phyloP scores from a whole-genome alignment of 1,284 basidiomycete species.

The Filobasidium uniguttulatum region DNA sequence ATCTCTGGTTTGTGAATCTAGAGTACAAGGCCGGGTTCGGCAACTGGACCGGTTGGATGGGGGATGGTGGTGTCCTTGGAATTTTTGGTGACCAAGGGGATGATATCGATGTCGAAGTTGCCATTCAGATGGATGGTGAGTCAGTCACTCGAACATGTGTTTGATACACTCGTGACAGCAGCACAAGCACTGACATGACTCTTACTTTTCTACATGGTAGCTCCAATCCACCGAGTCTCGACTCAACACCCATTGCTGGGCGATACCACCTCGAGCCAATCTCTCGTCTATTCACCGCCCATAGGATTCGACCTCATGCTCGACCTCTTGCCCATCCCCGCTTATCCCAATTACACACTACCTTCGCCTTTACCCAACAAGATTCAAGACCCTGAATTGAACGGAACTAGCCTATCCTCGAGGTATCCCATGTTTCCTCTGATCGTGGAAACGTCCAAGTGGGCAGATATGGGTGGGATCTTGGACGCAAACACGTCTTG shows the following conservation, averaged over 20 bases:
- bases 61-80: slow-evolving; percentile 4
- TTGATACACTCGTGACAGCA: slow-evolving; percentile 20
- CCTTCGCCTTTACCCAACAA: slow-evolving; percentile 30
- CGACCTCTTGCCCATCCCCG: slow-evolving; percentile 35
- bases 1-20: not conserved
- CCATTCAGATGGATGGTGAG: slow-evolving; percentile 45
- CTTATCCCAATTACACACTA: slow-evolving; percentile 69
- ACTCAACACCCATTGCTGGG: slow-evolving; percentile 48
- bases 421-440: not conserved
- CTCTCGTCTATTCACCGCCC: slow-evolving; percentile 59
- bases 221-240: slow-evolving; percentile 42
- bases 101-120: slow-evolving; percentile 41
- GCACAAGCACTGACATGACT: too few relatives aligned
- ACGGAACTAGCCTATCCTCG: slow-evolving; percentile 41
- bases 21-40: slow-evolving; percentile 6
- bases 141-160: slow-evolving; percentile 12
- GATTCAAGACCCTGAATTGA: slow-evolving; percentile 30
- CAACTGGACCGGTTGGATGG: slow-evolving; percentile 12
- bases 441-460: not conserved
- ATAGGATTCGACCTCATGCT: slow-evolving; percentile 36
- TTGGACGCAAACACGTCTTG: not conserved
- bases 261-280: slow-evolving; percentile 61
- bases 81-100: not conserved
- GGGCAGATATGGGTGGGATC: not conserved
- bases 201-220: slow-evolving; percentile 19